Base-by-base conservation (phyloP, 140 eudicot genomes). In the Erigeron philadelphicus region DNA sequence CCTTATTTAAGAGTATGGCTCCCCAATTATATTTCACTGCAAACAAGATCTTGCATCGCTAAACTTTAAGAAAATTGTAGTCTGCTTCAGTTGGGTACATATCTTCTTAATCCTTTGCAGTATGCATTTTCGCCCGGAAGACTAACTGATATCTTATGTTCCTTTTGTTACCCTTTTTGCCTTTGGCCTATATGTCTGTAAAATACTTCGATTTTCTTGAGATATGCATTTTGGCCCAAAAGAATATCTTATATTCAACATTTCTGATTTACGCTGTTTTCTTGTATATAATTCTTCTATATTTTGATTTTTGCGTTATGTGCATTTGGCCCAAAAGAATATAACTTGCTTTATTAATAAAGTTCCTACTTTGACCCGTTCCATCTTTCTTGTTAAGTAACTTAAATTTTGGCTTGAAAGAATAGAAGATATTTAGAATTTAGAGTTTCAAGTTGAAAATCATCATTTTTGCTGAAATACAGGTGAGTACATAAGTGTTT, bases 1-100 rank as follows among this genome's bases (percentile, higher is more conserved):
- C 25, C 76, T 25, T 85, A 82, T 85, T 21, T 74, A 79, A 76
- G 76, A 78, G 49, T 19, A 70, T 75, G 68, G 67, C 60, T 75
- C n/a, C 56, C 2, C 48, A 19, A 41, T 11, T 21, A 5, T 56
- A 61, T n/a, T 18, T 64, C 41, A 43, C 50, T 52, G 13, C 75
- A 72, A 15, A 66, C 4, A 66, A 56, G 48, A 48, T n/a, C 50
- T 67, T 73, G 62, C 67, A 59, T 50, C 42, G 1, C 43, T 47
- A 62, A 72, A 57, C 77, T 11, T 77, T 44, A 11, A 49, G 42
- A 66, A 71, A 59, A 66, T 21, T 12, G 31, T 64, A 45, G 57
- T 56, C 63, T 71, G 25, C 73, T 71, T 21, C 21, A 52, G 47
- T 46, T 78, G 12, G 58, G 81, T 77, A 70, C 71, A 40, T 7